Conservation (phyloP, 108 stramenopile genomes). For the Hondaea fermentalgiana region DNA sequence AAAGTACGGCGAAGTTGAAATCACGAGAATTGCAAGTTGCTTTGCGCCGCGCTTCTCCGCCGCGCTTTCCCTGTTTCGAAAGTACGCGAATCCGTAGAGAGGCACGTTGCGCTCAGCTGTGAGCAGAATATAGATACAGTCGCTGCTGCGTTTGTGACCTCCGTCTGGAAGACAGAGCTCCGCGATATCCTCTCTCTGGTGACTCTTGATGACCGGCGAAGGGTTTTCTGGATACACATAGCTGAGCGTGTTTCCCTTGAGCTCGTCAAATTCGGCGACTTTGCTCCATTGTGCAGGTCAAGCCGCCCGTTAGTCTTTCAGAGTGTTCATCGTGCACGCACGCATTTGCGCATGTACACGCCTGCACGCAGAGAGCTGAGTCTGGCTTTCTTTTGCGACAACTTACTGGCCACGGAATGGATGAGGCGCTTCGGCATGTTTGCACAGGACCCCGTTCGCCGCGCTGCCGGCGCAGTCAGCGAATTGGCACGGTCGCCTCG, state of each 20-base stretch:
- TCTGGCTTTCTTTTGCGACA: background rate
- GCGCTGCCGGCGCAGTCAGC: background rate
- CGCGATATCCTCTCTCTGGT: background rate
- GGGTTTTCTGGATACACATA: background rate
- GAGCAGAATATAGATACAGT: background rate
- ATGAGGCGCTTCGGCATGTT: background rate
- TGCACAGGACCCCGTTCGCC: background rate
- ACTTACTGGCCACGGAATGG: background rate
- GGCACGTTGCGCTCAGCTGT: background rate
- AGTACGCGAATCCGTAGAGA: slow-evolving; percentile 1
- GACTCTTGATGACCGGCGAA: background rate
- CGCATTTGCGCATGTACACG: no score
- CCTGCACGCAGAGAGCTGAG: no score
- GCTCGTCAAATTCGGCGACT: slow-evolving; percentile 14
- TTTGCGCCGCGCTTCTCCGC: slow-evolving; percentile 11
- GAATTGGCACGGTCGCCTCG: background rate
- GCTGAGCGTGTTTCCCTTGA: background rate
- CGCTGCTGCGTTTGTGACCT: background rate
- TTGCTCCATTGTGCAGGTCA: background rate
- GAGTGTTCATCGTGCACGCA: no score
- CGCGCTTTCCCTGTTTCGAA: background rate
- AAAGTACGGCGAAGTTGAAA: background rate
- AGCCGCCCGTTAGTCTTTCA: no score
- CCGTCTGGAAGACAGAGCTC: slow-evolving; percentile 8
- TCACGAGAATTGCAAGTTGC: background rate